phyloP scores from a whole-genome alignment of 176 grass and related monocot genomes.

The Carex littledalei region DNA sequence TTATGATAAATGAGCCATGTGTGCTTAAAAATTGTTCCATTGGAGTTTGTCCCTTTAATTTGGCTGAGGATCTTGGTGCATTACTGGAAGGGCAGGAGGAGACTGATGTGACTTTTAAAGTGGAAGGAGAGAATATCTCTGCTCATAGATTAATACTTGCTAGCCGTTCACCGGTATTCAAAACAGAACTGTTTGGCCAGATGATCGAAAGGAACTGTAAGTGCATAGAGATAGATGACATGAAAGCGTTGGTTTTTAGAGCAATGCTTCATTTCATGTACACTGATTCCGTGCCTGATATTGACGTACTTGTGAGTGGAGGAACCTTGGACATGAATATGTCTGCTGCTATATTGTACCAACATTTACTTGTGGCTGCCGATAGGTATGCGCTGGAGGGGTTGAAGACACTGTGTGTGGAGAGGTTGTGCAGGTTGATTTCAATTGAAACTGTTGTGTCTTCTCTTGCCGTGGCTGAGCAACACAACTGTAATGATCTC shows the following conservation, averaged over 20 bases:
- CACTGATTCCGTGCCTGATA: slow-evolving; percentile 14
- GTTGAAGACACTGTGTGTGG: slow-evolving; percentile 24
- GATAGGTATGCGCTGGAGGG: slow-evolving; percentile 25
- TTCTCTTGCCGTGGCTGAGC: slow-evolving; percentile 25
- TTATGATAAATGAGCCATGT: neutral
- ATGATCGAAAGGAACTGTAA: neutral
- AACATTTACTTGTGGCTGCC: slow-evolving; percentile 21
- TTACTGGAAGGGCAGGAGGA: neutral
- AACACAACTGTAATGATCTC: neutral
- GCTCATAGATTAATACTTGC: slow-evolving; percentile 33
- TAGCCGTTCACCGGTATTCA: slow-evolving; percentile 26
- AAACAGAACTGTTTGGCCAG: slow-evolving; percentile 14
- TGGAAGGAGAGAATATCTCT: slow-evolving; percentile 9
- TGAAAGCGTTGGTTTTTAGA: slow-evolving; percentile 24
- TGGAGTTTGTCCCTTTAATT: slow-evolving; percentile 1
- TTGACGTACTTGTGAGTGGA: neutral
- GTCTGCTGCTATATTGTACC: neutral
- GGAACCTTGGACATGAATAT: neutral
- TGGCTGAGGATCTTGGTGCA: neutral
- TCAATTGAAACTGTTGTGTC: slow-evolving; percentile 16
- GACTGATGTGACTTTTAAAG: slow-evolving; percentile 27
- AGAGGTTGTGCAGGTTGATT: neutral
- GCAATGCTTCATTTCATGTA: slow-evolving; percentile 42
- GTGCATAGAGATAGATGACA: slow-evolving; percentile 2
- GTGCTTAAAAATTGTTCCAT: neutral